phyloP scores from a whole-genome alignment of 1,284 basidiomycete species.

The Microbotryum saponariae region DNA sequence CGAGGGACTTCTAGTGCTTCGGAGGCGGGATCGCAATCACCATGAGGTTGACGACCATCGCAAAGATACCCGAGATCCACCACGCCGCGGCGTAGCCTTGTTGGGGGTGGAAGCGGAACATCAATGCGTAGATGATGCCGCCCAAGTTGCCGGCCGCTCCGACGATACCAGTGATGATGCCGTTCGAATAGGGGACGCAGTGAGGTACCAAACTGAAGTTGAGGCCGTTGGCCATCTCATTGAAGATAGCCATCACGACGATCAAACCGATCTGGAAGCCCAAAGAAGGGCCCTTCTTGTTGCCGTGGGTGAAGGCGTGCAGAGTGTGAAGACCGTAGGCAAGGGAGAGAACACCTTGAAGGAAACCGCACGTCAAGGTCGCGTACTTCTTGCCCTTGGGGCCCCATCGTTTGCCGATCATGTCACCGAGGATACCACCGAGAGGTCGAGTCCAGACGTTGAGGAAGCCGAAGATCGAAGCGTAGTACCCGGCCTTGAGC shows the following conservation, averaged over 20 bases:
- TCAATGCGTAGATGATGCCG: constrained; percentile 49
- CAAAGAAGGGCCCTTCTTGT: constrained; percentile 32
- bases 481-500: constrained; percentile 51
- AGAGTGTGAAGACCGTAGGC: constrained; percentile 30
- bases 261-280: constrained; percentile 34
- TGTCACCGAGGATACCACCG: constrained; percentile 22
- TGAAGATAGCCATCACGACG: constrained; percentile 44
- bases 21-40: constrained; percentile 4
- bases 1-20: neutral
- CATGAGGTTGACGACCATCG: constrained; percentile 13
- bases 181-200: constrained; percentile 41
- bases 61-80: constrained; percentile 12
- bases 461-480: constrained; percentile 42
- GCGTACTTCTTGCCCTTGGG: constrained; percentile 52
- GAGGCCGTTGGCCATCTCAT: constrained; percentile 51
- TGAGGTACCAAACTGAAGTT: constrained; percentile 52
- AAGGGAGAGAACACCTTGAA: constrained; percentile 20
- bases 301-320: constrained; percentile 42
- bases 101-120: constrained; percentile 49
- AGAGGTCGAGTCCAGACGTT: constrained; percentile 21
- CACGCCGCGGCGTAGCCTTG: constrained; percentile 10
- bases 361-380: constrained; percentile 39
- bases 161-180: constrained; percentile 47
- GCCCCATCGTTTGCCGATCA: constrained; percentile 42
- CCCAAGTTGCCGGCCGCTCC: constrained; percentile 53